Percentiles rank a stretch among this genome's conserved stretches.
Evolutionary conservation across 768 basidiomycete genomes (phyloP).

Genomic region (Suillus cothurnatus): DNA sequence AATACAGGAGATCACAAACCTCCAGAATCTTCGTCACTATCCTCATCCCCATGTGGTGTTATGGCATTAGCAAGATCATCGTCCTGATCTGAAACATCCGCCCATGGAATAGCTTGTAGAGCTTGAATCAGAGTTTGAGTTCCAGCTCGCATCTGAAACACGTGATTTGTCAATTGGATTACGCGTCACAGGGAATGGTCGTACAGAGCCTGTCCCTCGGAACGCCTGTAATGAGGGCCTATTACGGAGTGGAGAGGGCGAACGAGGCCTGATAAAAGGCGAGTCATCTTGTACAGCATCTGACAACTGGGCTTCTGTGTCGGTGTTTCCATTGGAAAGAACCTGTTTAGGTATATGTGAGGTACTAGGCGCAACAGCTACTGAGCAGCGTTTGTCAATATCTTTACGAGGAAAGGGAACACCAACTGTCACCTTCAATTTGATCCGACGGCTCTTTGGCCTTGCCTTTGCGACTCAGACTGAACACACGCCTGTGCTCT

Average conservation of each 20-base stretch:
- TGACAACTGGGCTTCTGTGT: conserved; percentile 11
- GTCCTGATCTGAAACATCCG: conserved; percentile 66
- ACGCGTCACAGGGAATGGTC: conserved; percentile 26
- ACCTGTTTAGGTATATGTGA: conserved; percentile 23
- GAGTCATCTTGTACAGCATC: conserved; percentile 47
- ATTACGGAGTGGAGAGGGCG: conserved; percentile 51
- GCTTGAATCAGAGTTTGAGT: conserved; percentile 91
- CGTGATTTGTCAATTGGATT: conserved; percentile 13
- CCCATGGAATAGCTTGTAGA: conserved; percentile 82
- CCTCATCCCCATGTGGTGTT: conserved; percentile 46
- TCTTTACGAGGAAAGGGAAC: neutral
- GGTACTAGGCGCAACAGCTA: conserved; percentile 14
- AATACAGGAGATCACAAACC: conserved; percentile 35
- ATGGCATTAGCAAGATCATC: conserved; percentile 54
- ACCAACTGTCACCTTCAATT: conserved; percentile 29
- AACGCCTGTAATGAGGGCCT: conserved; percentile 56
- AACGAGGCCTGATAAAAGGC: conserved; percentile 74
- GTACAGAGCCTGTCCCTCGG: conserved; percentile 71
- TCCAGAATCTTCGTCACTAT: conserved; percentile 63
- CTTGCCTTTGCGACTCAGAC: conserved; percentile 55
- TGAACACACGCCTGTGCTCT: conserved; percentile 54
- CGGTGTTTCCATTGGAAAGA: conserved; percentile 7
- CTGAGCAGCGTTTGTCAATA: neutral
- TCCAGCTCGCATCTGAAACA: conserved; percentile 75
- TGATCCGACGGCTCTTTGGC: conserved; percentile 39